These are phyloP conservation scores for Chaetomidium leptoderma DNA, from an alignment of 495 filamentous ascomycete species.

Conservation along the genomic window DNA sequence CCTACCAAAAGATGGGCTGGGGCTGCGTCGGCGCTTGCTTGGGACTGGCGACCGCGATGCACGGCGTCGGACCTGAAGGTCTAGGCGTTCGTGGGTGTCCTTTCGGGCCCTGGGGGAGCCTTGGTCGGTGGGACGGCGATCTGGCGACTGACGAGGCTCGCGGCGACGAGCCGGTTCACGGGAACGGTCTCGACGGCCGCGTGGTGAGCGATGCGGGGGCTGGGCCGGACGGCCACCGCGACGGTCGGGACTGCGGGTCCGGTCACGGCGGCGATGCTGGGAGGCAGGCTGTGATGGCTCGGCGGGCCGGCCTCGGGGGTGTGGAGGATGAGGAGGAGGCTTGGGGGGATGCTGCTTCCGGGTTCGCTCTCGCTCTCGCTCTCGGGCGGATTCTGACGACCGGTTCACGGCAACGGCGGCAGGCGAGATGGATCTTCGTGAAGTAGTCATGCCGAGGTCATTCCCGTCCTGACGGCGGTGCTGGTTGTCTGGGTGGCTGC, in stretches of 20 bases:
- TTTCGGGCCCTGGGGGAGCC: slow-evolving; percentile 25
- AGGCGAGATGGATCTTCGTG: slow-evolving; percentile 32
- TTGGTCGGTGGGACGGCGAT: slow-evolving; percentile 23
- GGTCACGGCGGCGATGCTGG: slow-evolving; percentile 23
- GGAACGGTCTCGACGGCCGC: slow-evolving; percentile 29
- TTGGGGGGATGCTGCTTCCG: slow-evolving; percentile 7
- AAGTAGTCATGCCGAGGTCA: slow-evolving; percentile 40
- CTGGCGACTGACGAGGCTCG: slow-evolving; percentile 28
- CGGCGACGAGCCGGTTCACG: slow-evolving; percentile 34
- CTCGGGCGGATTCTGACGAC: slow-evolving; percentile 23
- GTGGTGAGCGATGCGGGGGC: slow-evolving; percentile 28
- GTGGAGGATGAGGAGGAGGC: slow-evolving; percentile 14
- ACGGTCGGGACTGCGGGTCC: slow-evolving; percentile 35
- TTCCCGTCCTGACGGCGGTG: slow-evolving; percentile 28
- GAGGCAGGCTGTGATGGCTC: slow-evolving; percentile 17
- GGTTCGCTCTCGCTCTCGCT: slow-evolving; percentile 24
- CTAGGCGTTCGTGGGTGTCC: slow-evolving; percentile 13
- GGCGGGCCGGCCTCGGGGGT: slow-evolving; percentile 11
- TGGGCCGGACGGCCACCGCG: slow-evolving; percentile 26
- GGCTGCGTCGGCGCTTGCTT: slow-evolving; percentile 40
- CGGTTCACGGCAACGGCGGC: slow-evolving; percentile 31
- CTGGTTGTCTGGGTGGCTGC: slow-evolving; percentile 24
- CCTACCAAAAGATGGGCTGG: slow-evolving; percentile 29
- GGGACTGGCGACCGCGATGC: slow-evolving; percentile 34
- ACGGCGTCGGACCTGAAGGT: slow-evolving; percentile 18